A percentile compares a stretch with the other conserved stretches of the same genome.
phyloP scores from a whole-genome alignment of 2,329 filamentous ascomycete genomes.

The Elsinoe australis region DNA sequence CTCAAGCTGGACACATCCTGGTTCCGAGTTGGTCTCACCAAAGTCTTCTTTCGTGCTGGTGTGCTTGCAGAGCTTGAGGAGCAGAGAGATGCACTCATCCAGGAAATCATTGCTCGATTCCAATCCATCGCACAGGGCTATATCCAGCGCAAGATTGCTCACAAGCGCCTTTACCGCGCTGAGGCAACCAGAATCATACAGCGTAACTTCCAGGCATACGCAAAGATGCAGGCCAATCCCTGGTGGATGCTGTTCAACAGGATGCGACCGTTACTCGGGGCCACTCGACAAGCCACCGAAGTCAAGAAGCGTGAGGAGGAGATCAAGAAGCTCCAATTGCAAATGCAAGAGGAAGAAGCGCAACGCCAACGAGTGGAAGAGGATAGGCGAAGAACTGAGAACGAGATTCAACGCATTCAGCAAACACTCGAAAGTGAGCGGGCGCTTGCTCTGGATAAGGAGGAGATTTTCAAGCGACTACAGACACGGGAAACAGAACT shows the following conservation, averaged over 20 bases:
- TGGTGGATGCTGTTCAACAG: slow-evolving; percentile 96
- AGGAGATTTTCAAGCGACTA: slow-evolving; percentile 96
- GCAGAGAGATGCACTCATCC: slow-evolving; percentile 83
- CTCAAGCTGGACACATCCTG: slow-evolving; percentile 76
- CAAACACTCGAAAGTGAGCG: slow-evolving; percentile 93
- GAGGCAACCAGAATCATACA: slow-evolving; percentile 95
- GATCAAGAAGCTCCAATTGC: slow-evolving; percentile 78
- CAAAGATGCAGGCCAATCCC: slow-evolving; percentile 80
- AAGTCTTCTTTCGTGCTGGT: slow-evolving; percentile 95
- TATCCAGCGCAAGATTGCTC: slow-evolving; percentile 74
- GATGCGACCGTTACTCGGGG: slow-evolving; percentile 91
- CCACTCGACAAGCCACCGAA: slow-evolving; percentile 83
- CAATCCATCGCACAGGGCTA: slow-evolving; percentile 89
- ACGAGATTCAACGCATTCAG: slow-evolving; percentile 81
- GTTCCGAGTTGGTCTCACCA: slow-evolving; percentile 89
- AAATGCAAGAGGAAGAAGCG: slow-evolving; percentile 67
- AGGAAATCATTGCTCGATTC: slow-evolving; percentile 87
- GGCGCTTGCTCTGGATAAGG: slow-evolving; percentile 91
- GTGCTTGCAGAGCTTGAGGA: slow-evolving; percentile 96
- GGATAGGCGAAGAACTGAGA: slow-evolving; percentile 76
- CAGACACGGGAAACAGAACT: slow-evolving; percentile 87
- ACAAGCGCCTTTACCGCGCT: slow-evolving; percentile 88
- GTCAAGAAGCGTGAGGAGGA: slow-evolving; percentile 92
- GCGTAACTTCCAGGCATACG: slow-evolving; percentile 84
- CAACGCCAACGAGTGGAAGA: slow-evolving; percentile 80